phyloP scores from a whole-genome alignment of 352 stramenopile genomes.

The Globisporangium sylvaticum region DNA sequence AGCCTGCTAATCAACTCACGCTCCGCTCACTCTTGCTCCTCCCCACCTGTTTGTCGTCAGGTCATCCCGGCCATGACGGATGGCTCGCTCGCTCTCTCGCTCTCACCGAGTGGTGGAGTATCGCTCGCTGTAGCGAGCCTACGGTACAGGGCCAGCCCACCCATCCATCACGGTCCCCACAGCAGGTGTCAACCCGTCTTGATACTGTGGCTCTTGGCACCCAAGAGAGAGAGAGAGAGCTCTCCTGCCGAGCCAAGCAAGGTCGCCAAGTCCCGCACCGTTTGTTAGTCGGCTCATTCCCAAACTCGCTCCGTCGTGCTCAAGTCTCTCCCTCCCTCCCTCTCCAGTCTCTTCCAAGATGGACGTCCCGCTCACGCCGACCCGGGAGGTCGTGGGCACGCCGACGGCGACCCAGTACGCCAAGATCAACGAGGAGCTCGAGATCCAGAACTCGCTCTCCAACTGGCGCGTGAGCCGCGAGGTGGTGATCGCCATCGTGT shows the following conservation, averaged over 20 bases:
- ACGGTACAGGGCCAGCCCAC: neutral
- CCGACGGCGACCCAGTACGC: slow-evolving; percentile 12
- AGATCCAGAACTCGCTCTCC: slow-evolving; percentile 28
- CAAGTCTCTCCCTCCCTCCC: slow-evolving; percentile 1
- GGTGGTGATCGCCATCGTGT: slow-evolving; percentile 22
- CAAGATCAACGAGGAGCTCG: slow-evolving; percentile 13
- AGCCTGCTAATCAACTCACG: neutral
- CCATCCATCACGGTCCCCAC: neutral
- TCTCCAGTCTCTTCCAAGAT: neutral
- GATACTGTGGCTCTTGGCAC: neutral
- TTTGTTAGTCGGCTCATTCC: slow-evolving; percentile 1
- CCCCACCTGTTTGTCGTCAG: neutral
- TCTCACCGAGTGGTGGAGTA: too few relatives aligned
- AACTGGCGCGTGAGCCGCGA: slow-evolving; percentile 22
- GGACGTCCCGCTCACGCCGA: slow-evolving; percentile 12
- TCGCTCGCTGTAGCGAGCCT: neutral
- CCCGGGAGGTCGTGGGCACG: slow-evolving; percentile 1
- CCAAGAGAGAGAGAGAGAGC: neutral
- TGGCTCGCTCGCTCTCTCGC: neutral
- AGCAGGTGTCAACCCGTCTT: neutral
- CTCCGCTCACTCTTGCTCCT: neutral
- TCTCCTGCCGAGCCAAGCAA: too few relatives aligned
- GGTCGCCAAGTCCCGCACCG: neutral
- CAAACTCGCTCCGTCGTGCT: slow-evolving; percentile 1
- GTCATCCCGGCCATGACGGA: neutral